Evolutionary conservation across 805 yeast species (phyloP).

Genomic region (Wickerhamiella brachini): DNA sequence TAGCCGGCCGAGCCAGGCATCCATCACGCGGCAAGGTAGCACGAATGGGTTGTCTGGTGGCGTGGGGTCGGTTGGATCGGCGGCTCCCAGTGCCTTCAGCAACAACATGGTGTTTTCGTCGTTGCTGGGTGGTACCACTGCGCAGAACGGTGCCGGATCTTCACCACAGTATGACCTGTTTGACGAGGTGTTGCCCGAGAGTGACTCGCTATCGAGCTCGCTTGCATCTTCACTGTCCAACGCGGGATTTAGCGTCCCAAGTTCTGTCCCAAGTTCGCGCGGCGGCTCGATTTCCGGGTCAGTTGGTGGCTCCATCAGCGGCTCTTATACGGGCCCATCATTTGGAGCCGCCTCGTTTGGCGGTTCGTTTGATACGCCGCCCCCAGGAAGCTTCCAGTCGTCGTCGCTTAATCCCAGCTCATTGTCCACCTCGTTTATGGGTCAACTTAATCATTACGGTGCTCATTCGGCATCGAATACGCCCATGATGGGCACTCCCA

Average conservation of each 20-base stretch:
- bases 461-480: not conserved
- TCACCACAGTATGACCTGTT: not conserved
- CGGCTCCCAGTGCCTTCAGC: not conserved
- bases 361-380: not conserved
- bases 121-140: not conserved
- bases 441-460: not conserved
- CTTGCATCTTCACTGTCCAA: not conserved
- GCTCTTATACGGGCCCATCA: not conserved
- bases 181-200: constrained; percentile 1
- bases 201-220: not conserved
- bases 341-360: not conserved
- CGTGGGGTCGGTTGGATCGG: not conserved
- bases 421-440: not conserved
- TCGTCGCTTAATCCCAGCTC: not conserved
- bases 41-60: not conserved
- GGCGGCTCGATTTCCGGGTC: not conserved
- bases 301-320: not conserved
- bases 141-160: not conserved
- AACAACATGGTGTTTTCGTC: not conserved
- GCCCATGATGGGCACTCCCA: not conserved
- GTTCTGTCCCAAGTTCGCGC: not conserved
- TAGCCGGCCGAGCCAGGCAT: constrained; percentile 2
- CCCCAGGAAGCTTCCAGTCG: not conserved
- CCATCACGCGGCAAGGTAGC: not conserved
- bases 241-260: not conserved